Base-by-base conservation (phyloP, 2,329 filamentous ascomycete genomes). In the Sarocladium kiliense region DNA sequence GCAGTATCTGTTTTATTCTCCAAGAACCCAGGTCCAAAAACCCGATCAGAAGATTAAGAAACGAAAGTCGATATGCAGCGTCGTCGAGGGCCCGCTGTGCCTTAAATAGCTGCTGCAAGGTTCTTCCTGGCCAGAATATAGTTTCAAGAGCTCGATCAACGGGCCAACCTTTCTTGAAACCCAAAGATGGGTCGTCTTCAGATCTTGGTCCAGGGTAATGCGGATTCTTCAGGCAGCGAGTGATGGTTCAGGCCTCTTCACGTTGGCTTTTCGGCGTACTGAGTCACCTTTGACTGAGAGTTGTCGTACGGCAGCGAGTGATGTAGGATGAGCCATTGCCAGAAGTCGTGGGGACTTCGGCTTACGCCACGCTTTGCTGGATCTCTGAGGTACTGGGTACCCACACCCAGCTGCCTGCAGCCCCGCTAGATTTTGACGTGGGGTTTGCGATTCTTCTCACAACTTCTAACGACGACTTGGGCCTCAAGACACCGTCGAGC, bases 381-480 rank as follows among this genome's bases (percentile, higher is more conserved):
- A 18, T 3, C 3, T 3, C 6, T 6, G 21, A 32, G 14, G 44
- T 49, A 49, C 44, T 11, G 9, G n/a, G 16, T 51, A 51, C 47
- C 47, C 47, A 36, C 26, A 18, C 30, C 27, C 44, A 14, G n/a
- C 25, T 32, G 44, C 27, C 12, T 32, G 26, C 5, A 53, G 50
- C 50, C 50, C 50, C 50, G 50, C 50, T 27, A 27, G 21, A 53
- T 5, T 41, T 53, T 53, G 50, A 53, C 50, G 50, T 53, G 50
- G 50, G 50, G 50, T 53, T 41, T 23, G 21, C 41, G 50, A n/a
- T 25, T 25, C 50, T 41, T 19, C 18, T 53, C 26, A 34, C n/a
- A 51, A 23, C 41, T 36, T 51, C 14, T 12, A 25, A 49, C 25
- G 14, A 21, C 44, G 25, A 49, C 47, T 36, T 51, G 3, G 27